Evolutionary conservation across 805 yeast genomes (phyloP), one percentile per base, ranked within the genome.

Genomic region (Myxozyma mucilagina): DNA sequence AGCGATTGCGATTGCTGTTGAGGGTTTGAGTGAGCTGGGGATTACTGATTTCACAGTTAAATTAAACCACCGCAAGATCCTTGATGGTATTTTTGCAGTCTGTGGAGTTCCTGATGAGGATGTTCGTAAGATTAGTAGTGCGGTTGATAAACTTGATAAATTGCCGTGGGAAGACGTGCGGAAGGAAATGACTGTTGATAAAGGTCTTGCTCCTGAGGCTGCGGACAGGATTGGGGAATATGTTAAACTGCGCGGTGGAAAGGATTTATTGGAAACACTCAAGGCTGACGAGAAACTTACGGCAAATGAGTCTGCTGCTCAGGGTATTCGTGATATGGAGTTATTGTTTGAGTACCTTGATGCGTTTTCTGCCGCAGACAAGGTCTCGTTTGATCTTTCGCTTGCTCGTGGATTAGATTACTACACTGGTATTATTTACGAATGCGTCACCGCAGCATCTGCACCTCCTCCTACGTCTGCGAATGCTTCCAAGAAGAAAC

Each of bases 391-490:
- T 69, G 99, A 94, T 76, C 81, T 94, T 75, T 92, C 98, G 2
- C 80, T 94, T 67, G 99, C 99, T 45, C 86, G 99, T 80, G 99
- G 99, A 53, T 83, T 94, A 70, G 99, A 94, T 76, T 94, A 94
- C 77, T 94, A 94, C 78, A 94, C 99, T 13, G 99, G 99, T 42
- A 82, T 94, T 67, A 94, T 94, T 67, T 94, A 91, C 76, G 99
- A 94, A 76, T 97, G 94, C 53, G 98, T 94, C 50, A 94, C 98
- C 14, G 81, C 87, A 16, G 97, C 91, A 50, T 89, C 97, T 49
- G 97, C 97, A n/a, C 97, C 99, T 24, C 70, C 69, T n/a, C 59
- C 66, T 2, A 55, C 54, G 11, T 60, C 52, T 20, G 71, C 49
- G 4, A 60, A 62, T 45, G 63, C 60, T 49, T 60, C 59, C 47